Percentiles rank a stretch among this genome's conserved stretches.
phyloP scores from a whole-genome alignment of 1,139 yeast species.

The Candida labiduridarum region DNA sequence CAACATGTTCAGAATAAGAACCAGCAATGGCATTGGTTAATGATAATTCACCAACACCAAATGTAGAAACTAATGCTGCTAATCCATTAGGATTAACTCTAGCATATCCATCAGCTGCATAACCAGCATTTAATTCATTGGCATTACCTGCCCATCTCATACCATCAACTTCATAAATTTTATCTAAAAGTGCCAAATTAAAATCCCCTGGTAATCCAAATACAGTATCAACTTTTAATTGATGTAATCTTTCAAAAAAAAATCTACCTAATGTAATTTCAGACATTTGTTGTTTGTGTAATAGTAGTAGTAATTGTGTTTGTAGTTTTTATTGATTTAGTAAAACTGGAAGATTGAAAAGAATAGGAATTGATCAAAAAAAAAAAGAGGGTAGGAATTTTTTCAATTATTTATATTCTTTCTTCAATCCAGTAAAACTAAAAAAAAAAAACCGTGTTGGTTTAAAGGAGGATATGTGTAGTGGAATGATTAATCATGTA shows the following conservation, averaged over 20 bases:
- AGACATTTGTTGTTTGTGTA: slow-evolving; percentile 23
- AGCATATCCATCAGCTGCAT: slow-evolving; percentile 47
- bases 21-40: slow-evolving; percentile 43
- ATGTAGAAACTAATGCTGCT: slow-evolving; percentile 42
- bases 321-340: neutral
- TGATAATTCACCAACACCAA: slow-evolving; percentile 36
- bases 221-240: slow-evolving; percentile 40
- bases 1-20: slow-evolving; percentile 46
- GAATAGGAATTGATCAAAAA: neutral
- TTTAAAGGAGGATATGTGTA: neutral
- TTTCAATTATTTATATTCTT: neutral
- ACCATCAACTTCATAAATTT: slow-evolving; percentile 38
- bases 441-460: slow-evolving; percentile 1
- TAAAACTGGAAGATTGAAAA: neutral
- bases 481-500: slow-evolving; percentile 9
- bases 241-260: slow-evolving; percentile 42
- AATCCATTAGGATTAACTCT: slow-evolving; percentile 22
- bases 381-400: neutral
- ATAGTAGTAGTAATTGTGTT: neutral
- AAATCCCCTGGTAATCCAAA: slow-evolving; percentile 49
- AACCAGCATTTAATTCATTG: slow-evolving; percentile 47
- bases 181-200: slow-evolving; percentile 40
- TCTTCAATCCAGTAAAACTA: too few species aligned
- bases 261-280: slow-evolving; percentile 46
- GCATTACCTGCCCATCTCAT: slow-evolving; percentile 48